Conservation (phyloP, 495 filamentous ascomycete species). For the Alectoria sarmentosa region DNA sequence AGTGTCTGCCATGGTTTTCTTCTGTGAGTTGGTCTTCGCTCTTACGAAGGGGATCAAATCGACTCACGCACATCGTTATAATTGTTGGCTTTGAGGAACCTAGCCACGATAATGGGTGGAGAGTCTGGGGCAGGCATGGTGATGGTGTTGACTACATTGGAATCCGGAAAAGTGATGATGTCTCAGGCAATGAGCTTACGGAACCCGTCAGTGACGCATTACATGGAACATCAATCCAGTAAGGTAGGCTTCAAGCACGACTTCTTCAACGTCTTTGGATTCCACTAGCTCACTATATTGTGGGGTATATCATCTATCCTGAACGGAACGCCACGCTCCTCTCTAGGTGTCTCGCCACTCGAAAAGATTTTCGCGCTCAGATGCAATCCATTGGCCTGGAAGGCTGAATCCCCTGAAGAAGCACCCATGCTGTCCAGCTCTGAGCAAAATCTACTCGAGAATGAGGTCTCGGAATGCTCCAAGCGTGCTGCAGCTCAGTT, state of each 20-base stretch:
- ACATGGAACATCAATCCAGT: not conserved
- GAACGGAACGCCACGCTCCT: slow-evolving; percentile 2
- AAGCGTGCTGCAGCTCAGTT: slow-evolving; percentile 25
- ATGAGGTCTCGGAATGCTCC: not conserved
- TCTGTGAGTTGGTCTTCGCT: not conserved
- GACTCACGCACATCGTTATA: slow-evolving; percentile 43
- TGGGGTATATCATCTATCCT: slow-evolving; percentile 12
- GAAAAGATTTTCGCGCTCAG: not conserved
- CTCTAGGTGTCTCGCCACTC: not conserved
- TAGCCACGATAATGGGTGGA: slow-evolving; percentile 50
- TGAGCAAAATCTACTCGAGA: not conserved
- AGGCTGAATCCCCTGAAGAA: not conserved
- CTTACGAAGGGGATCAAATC: not conserved
- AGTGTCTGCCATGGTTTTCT: slow-evolving; percentile 38
- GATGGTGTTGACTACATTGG: not conserved
- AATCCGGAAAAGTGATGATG: not conserved
- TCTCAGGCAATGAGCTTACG: not conserved
- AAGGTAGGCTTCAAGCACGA: not conserved
- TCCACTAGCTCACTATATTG: not conserved
- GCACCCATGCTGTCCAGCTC: not conserved
- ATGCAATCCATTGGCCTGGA: not conserved
- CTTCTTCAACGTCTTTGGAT: not conserved
- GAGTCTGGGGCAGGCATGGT: slow-evolving; percentile 40
- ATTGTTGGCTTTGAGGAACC: slow-evolving; percentile 53
- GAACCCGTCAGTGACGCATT: not conserved